phyloP scores from a whole-genome alignment of 768 basidiomycete species.

The Agaricus blazei region DNA sequence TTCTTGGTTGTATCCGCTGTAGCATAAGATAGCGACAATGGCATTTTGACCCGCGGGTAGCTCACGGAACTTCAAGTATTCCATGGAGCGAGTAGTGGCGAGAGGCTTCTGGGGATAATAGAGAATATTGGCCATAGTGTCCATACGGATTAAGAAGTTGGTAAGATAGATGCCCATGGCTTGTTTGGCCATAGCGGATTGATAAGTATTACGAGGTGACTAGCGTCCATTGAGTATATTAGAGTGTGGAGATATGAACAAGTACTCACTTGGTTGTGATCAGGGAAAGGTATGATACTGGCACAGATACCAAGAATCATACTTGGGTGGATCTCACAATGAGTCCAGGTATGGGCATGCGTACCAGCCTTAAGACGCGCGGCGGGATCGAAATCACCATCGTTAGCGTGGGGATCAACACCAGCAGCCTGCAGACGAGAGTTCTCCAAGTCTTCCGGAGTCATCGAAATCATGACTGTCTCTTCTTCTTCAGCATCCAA shows the following conservation, averaged over 20 bases:
- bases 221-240: slow-evolving; percentile 23
- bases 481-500: slow-evolving; percentile 99
- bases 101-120: slow-evolving; percentile 99
- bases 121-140: slow-evolving; percentile 99
- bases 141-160: slow-evolving; percentile 98
- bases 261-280: slow-evolving; percentile 88
- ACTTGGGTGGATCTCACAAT: slow-evolving; percentile 98
- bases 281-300: slow-evolving; percentile 99
- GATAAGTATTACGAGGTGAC: slow-evolving; percentile 99
- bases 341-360: slow-evolving; percentile 91
- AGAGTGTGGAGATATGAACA: background rate
- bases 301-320: slow-evolving; percentile 99
- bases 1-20: slow-evolving; percentile 99
- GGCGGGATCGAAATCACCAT: slow-evolving; percentile 78
- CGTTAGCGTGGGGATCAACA: slow-evolving; percentile 52
- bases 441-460: slow-evolving; percentile 89
- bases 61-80: slow-evolving; percentile 97
- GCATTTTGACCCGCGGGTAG: slow-evolving; percentile 99
- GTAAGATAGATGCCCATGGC: slow-evolving; percentile 99
- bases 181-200: slow-evolving; percentile 99
- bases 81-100: slow-evolving; percentile 98
- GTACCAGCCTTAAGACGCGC: slow-evolving; percentile 82
- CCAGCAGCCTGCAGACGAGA: slow-evolving; percentile 65
- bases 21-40: slow-evolving; percentile 96
- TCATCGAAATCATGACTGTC: slow-evolving; percentile 99